Base-by-base conservation (phyloP, 176 grass and related monocot species). In the Stipa capillata region DNA sequence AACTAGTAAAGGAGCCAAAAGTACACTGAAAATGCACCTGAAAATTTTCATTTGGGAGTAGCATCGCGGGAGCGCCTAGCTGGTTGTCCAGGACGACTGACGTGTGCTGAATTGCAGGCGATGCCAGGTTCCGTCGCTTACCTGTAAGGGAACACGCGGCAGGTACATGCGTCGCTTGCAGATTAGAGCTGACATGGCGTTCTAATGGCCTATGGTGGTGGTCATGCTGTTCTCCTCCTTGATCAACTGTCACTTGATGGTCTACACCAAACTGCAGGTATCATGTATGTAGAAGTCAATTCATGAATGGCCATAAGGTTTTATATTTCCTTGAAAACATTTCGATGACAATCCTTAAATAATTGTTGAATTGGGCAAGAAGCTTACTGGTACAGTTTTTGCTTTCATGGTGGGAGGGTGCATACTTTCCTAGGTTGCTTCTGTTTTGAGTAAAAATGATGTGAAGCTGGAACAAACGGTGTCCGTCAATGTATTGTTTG, bases 11-110 rank as follows among this genome's bases (percentile, higher is more conserved):
- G 11, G 14, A 37, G 29, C 10, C 13, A n/a, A 58, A 40, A 27
- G 45, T 60, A 69, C 15, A 69, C 21, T 41, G 40, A 71, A 79
- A 40, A 78, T 36, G 17, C 66, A 93, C 93, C 87, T 73, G 42
- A 82, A 78, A 47, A 11, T 93, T 88, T 39, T 79, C 77, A 67
- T 85, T 20, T 63, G 45, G 84, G 17, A 77, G 64, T 50, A 80
- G 55, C 37, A 48, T 83, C 23, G 32, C 78, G 32, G 74, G 84
- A 50, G 69, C 69, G 71, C 67, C 62, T 18, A 83, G 77, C 12
- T 85, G 69, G 65, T 90, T 85, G 54, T 76, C 77, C 2, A 92
- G 51, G 11, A 73, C 82, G 20, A 74, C 28, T 20, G 87, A 74
- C 0, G 58, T 23, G 7, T 81, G 56, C 25, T 70, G 78, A 49